phyloP scores from a whole-genome alignment of 129 eudicot genomes.

The Helianthus tuberosus region DNA sequence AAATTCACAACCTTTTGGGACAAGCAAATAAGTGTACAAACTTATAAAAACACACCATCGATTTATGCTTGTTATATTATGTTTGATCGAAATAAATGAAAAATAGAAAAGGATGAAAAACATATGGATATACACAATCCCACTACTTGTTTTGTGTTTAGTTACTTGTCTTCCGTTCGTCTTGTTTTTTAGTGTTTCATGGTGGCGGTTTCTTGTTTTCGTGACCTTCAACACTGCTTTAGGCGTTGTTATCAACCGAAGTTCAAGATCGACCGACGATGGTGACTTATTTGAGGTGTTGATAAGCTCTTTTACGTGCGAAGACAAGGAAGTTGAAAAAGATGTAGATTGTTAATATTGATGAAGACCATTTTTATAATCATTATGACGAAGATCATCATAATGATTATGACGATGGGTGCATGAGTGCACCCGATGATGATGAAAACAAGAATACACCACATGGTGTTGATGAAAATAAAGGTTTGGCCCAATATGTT shows the following conservation, averaged over 20 bases:
- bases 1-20: constrained; percentile 16
- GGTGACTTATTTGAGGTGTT: constrained; percentile 1
- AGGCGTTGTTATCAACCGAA: constrained; percentile 11
- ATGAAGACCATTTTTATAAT: neutral
- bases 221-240: constrained; percentile 24
- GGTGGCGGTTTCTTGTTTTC: constrained; percentile 26
- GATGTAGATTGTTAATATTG: neutral
- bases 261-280: neutral
- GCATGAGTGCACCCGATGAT: neutral
- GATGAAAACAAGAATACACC: neutral
- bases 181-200: constrained; percentile 12
- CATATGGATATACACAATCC: constrained; percentile 12
- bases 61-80: neutral
- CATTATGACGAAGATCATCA: too few species aligned
- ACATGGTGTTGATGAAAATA: neutral
- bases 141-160: constrained; percentile 18
- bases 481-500: neutral
- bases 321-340: constrained; percentile 17
- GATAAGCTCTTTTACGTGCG: neutral
- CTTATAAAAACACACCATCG: neutral
- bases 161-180: constrained; percentile 19
- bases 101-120: constrained; percentile 10
- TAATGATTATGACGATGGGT: neutral
- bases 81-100: neutral
- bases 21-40: constrained; percentile 19